phyloP scores from a whole-genome alignment of 495 filamentous ascomycete species.

The Clohesyomyces aquaticus region DNA sequence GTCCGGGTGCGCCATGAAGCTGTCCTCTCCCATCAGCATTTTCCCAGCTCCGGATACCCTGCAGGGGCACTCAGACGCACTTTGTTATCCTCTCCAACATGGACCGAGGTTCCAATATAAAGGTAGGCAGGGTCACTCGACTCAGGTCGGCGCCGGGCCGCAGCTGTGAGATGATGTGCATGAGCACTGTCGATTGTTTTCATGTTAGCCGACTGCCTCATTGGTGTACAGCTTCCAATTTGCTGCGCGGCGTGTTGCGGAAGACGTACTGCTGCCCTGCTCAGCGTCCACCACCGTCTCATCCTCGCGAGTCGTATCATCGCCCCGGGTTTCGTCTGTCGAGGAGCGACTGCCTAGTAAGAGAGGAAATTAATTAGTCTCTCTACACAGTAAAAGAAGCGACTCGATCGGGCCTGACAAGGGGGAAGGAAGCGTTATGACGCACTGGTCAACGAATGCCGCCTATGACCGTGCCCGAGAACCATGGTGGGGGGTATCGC shows the following conservation, averaged over 20 bases:
- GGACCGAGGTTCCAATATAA: constrained; percentile 94
- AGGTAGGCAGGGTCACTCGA: constrained; percentile 92
- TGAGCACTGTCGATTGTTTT: constrained; percentile 63
- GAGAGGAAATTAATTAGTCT: constrained; percentile 2
- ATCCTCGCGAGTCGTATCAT: constrained; percentile 62
- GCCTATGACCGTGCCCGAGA: constrained; percentile 42
- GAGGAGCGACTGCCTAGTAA: constrained; percentile 59
- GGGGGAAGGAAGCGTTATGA: constrained; percentile 8
- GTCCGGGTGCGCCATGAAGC: constrained; percentile 99
- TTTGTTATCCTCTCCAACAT: constrained; percentile 99
- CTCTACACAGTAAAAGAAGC: not conserved
- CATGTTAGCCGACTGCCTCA: constrained; percentile 21
- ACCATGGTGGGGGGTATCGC: constrained; percentile 36
- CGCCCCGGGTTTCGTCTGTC: constrained; percentile 52
- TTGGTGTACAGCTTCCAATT: not conserved
- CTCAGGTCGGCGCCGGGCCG: constrained; percentile 94
- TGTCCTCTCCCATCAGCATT: constrained; percentile 45
- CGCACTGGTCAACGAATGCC: constrained; percentile 41
- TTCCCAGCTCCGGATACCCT: not conserved
- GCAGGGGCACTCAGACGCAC: constrained; percentile 52
- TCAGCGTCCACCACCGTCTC: constrained; percentile 79
- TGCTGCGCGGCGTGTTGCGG: not conserved
- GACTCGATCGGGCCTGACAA: not conserved
- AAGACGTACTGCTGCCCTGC: constrained; percentile 66
- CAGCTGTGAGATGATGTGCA: constrained; percentile 95